Percentiles rank a stretch among this genome's conserved stretches.
Conservation (phyloP, 2,329 filamentous ascomycete genomes). For the Hypoxylon sp. region DNA sequence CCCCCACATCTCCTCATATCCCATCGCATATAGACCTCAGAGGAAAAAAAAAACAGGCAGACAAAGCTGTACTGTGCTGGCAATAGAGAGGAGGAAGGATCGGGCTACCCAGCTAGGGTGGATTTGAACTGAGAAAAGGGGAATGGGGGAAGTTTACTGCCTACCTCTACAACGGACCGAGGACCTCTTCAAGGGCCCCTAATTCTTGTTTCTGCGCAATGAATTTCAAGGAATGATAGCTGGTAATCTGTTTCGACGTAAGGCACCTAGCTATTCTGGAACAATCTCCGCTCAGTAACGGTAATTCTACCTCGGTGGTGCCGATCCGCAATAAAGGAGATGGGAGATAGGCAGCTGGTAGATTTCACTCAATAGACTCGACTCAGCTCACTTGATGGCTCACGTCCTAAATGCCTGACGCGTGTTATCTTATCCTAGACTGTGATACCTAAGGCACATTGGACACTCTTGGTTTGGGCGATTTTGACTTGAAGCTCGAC, state of each 20-base stretch:
- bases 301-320: slow-evolving; percentile 3
- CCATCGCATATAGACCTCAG: slow-evolving; percentile 4
- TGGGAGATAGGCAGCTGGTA: slow-evolving; percentile 19
- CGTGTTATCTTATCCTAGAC: not conserved
- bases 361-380: slow-evolving; percentile 30
- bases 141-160: not conserved
- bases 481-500: not conserved
- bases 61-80: slow-evolving; percentile 1
- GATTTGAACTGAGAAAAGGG: not conserved
- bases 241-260: not conserved
- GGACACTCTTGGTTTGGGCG: not conserved
- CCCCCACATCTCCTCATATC: not conserved
- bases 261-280: not conserved
- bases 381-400: slow-evolving; percentile 14
- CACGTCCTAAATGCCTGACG: not conserved
- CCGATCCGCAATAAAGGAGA: not conserved
- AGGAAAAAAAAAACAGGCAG: slow-evolving; percentile 4
- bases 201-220: not conserved
- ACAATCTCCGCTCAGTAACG: slow-evolving; percentile 9
- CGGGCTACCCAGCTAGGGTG: not conserved
- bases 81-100: slow-evolving; percentile 13
- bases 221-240: not conserved
- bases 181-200: not conserved
- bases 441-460: no score
- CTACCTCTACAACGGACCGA: not conserved